Evolutionary conservation across 2,329 filamentous ascomycete genomes (phyloP), one percentile per base, ranked within the genome.

Genomic region (Penicillium sp.): DNA sequence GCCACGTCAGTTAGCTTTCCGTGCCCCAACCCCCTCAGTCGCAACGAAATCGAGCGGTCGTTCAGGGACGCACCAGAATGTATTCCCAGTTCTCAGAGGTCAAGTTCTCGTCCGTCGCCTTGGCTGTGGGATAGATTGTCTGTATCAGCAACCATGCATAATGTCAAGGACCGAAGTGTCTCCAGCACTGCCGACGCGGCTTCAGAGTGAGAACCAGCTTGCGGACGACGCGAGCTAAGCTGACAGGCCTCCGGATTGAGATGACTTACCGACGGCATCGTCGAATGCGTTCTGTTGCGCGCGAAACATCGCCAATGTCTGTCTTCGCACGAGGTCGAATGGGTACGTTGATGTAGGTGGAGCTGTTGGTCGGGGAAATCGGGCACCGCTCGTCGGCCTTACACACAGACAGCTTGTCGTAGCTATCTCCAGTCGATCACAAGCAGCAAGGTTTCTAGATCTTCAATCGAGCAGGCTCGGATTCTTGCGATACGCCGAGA

Each of bases 51-150:
- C 8, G 14, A 33, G 25, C 33, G 10, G 16, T 35, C 13, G 5
- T 14, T 32, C 11, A n/a, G 7, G 9, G 20, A 43, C 69, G 49
- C 71, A 78, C 76, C 56, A 84, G 70, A 53, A 84, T 83, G 53
- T 75, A 83, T 63, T 85, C 83, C 83, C 83, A 86, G 64, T 86
- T 85, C 68, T 94, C 80, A 19, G 84, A 86, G 15, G 90, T 97
- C 57, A 97, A 79, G 69, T 96, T 98, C 77, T 98, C 93, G 70
- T 98, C 93, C 41, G 93, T 98, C 62, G 93, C 90, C 71, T 86
- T 86, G 60, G 80, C 83, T 84, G 58, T 53, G 57, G 13, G 36
- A 13, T 33, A 28, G 47, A 43, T 37, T 41, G 54, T 20, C 55
- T 52, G 43, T 26, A 49, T 67, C 45, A 68, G 57, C 51, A 39